phyloP scores from a whole-genome alignment of 1,139 yeast species.

The Taiozyma sp. region DNA sequence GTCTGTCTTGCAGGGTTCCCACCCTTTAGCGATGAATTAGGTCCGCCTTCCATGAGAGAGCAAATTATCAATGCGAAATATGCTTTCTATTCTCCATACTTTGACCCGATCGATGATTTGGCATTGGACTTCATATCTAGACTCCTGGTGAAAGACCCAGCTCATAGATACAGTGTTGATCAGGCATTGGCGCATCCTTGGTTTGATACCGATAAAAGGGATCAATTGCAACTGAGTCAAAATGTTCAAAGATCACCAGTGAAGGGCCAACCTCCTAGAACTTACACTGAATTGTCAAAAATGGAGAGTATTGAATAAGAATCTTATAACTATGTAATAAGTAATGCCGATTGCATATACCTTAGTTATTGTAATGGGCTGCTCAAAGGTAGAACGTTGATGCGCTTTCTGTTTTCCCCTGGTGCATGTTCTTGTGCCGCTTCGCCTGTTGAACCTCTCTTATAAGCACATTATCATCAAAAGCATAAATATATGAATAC shows the following conservation, averaged over 20 bases:
- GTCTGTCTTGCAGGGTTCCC: constrained; percentile 83
- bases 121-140: constrained; percentile 63
- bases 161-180: constrained; percentile 44
- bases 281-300: constrained; percentile 20
- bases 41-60: constrained; percentile 74
- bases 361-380: too few relatives aligned
- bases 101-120: constrained; percentile 66
- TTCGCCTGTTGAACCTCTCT: too few relatives aligned
- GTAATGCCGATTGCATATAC: background rate
- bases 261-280: constrained; percentile 17
- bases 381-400: too few relatives aligned
- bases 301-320: constrained; percentile 8
- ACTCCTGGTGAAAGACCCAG: constrained; percentile 55
- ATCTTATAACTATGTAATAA: background rate
- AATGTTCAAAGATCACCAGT: constrained; percentile 15
- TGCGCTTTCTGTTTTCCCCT: too few relatives aligned
- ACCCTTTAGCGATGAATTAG: constrained; percentile 78
- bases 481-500: too few relatives aligned
- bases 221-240: constrained; percentile 3
- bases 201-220: constrained; percentile 25
- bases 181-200: constrained; percentile 55
- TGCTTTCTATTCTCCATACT: constrained; percentile 76
- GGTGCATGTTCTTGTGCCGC: too few relatives aligned
- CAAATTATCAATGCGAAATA: constrained; percentile 63
- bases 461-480: too few relatives aligned